A percentile compares a stretch with the other conserved stretches of the same genome.
phyloP scores from a whole-genome alignment of 352 stramenopile species.

The Globisporangium echinulatum region DNA sequence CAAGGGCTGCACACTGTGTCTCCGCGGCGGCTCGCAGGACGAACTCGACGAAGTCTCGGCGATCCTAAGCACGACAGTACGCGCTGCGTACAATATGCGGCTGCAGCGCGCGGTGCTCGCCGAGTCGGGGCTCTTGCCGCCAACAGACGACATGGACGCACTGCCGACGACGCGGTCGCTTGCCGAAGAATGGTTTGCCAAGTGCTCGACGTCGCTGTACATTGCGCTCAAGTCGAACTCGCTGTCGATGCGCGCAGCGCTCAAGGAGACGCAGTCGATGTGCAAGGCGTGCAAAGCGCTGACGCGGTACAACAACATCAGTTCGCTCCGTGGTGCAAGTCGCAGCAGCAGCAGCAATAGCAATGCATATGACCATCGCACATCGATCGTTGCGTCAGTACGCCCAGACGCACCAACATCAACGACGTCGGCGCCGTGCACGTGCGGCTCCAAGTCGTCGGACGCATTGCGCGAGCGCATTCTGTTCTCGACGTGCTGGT shows the following conservation, averaged over 20 bases:
- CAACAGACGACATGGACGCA: constrained; percentile 5
- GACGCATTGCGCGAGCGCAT: constrained; percentile 58
- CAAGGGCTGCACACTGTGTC: constrained; percentile 77
- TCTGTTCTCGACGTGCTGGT: constrained; percentile 84
- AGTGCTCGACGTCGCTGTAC: constrained; percentile 77
- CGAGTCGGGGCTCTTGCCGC: constrained; percentile 55
- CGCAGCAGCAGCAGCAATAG: constrained; percentile 13
- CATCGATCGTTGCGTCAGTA: background rate
- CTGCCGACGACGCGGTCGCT: constrained; percentile 30
- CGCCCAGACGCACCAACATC: no score
- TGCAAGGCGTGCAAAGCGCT: constrained; percentile 82
- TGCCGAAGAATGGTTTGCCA: constrained; percentile 76
- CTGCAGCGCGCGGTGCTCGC: constrained; percentile 56
- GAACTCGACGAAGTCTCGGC: constrained; percentile 69
- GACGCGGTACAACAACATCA: constrained; percentile 83
- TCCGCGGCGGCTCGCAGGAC: constrained; percentile 54
- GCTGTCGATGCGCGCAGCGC: constrained; percentile 69
- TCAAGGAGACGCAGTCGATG: constrained; percentile 77
- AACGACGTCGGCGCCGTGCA: constrained; percentile 20
- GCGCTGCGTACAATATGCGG: constrained; percentile 74
- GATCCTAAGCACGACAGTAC: constrained; percentile 54
- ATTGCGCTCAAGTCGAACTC: constrained; percentile 84
- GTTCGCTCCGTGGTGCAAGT: constrained; percentile 52
- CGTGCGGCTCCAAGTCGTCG: constrained; percentile 56
- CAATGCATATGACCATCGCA: constrained; percentile 10